Evolutionary conservation across 257 asterid genomes (phyloP).

Genomic region (Nicotiana otophora): DNA sequence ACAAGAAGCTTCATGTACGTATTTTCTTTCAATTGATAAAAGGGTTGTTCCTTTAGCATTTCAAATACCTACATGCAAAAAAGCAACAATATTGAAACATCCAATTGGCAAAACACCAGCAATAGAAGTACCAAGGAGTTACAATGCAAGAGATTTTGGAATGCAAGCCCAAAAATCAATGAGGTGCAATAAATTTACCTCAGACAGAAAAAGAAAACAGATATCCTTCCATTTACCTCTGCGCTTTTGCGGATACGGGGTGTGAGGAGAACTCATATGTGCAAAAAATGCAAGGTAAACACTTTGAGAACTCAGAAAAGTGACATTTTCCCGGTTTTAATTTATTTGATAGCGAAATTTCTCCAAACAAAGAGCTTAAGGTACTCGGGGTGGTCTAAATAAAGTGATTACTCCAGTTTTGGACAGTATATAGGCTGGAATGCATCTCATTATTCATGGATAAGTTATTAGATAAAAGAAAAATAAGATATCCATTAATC

Average conservation of each 20-base stretch:
- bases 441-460: neutral
- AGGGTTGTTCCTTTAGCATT: slow-evolving; percentile 78
- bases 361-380: neutral
- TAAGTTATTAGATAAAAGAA: neutral
- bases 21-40: slow-evolving; percentile 83
- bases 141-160: neutral
- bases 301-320: neutral
- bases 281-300: neutral
- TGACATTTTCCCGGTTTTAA: neutral
- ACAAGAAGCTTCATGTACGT: slow-evolving; percentile 84
- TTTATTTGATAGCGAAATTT: neutral
- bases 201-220: neutral
- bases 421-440: neutral
- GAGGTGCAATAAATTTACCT: neutral
- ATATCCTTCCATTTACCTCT: neutral
- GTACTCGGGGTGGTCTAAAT: neutral
- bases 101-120: neutral
- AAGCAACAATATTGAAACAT: neutral
- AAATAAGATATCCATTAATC: neutral
- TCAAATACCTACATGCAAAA: slow-evolving; percentile 55
- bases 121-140: neutral
- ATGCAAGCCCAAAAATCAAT: neutral
- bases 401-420: neutral
- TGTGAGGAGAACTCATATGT: neutral
- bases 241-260: neutral